These are phyloP conservation scores for Plasmodium reichenowi DNA, from an alignment of 169 alveolate species.

Conservation along the genomic window DNA sequence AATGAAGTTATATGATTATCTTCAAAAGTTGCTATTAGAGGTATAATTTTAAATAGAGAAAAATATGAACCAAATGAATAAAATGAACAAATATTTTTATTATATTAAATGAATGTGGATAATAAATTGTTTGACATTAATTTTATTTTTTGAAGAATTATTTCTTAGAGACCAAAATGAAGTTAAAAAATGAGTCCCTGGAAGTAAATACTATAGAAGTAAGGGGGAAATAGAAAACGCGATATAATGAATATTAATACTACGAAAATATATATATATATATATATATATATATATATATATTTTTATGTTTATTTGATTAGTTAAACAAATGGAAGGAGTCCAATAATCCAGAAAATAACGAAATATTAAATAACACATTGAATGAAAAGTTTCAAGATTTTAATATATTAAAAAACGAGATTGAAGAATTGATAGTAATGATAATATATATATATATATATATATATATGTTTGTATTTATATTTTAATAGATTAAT, in stretches of 20 bases:
- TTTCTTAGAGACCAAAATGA: conserved; percentile 59
- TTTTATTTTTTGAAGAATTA: conserved; percentile 28
- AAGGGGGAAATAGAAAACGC: neutral
- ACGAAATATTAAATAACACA: conserved; percentile 50
- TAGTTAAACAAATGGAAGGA: conserved; percentile 58
- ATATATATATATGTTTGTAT: neutral
- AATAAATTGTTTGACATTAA: neutral
- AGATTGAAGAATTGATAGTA: conserved; percentile 48
- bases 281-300: neutral
- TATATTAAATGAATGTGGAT: neutral
- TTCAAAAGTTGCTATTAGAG: conserved; percentile 56
- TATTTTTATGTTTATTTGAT: neutral
- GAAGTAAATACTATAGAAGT: conserved; percentile 24
- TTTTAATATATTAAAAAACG: conserved; percentile 45
- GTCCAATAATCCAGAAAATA: conserved; percentile 19
- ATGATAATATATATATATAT: neutral
- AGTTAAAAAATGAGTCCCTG: conserved; percentile 51
- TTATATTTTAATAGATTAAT: neutral
- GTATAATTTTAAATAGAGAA: neutral
- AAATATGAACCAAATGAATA: neutral
- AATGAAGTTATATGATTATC: conserved; percentile 20
- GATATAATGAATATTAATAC: too few relatives aligned
- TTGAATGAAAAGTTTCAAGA: conserved; percentile 26
- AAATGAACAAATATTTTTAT: neutral
- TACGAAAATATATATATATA: too few relatives aligned